These are phyloP conservation scores for Cornus kousa DNA, from an alignment of 148 eudicot genomes.

Conservation along the genomic window DNA sequence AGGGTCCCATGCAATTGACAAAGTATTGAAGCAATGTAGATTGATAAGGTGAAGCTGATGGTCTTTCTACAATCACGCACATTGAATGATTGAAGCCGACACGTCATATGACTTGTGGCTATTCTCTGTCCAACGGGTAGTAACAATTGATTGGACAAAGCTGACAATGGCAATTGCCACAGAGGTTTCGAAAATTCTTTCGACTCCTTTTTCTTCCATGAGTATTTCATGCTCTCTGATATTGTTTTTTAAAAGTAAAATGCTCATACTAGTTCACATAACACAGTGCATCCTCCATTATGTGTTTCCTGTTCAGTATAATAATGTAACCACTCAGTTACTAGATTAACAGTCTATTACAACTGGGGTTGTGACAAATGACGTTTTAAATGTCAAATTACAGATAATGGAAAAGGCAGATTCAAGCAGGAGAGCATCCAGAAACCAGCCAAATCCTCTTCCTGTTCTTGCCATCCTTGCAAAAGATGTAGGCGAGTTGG, in stretches of 20 bases:
- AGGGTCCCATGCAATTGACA: no score
- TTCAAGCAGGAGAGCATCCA: conserved; percentile 91
- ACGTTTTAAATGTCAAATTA: conserved; percentile 20
- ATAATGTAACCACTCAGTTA: background rate
- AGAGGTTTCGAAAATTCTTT: background rate
- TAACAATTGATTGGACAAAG: background rate
- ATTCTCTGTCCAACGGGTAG: no score
- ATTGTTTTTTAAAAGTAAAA: background rate
- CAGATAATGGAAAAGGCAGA: conserved; percentile 98
- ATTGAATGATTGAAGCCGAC: no score
- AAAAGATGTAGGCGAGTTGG: conserved; percentile 89
- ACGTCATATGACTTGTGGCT: no score
- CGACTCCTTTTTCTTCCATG: background rate
- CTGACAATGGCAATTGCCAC: background rate
- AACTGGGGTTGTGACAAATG: conserved; percentile 2
- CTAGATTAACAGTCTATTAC: background rate
- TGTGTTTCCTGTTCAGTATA: background rate
- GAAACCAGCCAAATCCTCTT: conserved; percentile 83
- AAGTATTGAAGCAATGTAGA: no score
- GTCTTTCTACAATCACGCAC: no score
- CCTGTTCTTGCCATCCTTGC: conserved; percentile 93
- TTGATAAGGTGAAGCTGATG: no score
- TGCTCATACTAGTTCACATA: background rate
- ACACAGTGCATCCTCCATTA: background rate
- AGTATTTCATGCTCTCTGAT: background rate